These are phyloP conservation scores for Gossypium thurberi DNA, from an alignment of 345 rosid genomes.

Conservation along the genomic window DNA sequence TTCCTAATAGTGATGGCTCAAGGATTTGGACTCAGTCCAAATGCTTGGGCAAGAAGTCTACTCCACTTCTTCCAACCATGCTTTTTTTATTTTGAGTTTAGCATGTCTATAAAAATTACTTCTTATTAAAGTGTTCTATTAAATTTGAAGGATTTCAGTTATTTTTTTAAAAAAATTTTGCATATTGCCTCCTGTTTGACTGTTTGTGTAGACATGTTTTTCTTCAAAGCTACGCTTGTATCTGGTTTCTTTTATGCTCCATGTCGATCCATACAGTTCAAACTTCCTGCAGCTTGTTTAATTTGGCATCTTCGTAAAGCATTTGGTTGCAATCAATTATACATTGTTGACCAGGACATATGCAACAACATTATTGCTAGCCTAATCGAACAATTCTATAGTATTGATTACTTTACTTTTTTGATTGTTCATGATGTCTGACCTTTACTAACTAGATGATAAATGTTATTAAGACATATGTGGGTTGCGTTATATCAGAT, in stretches of 20 bases:
- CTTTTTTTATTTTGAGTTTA: background rate
- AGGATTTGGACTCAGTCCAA: no score
- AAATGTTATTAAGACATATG: background rate
- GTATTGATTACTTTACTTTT: background rate
- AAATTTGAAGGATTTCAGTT: background rate
- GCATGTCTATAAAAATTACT: background rate
- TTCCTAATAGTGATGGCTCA: no score
- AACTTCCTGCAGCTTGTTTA: background rate
- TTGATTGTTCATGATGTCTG: background rate
- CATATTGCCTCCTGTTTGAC: background rate
- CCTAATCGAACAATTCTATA: background rate
- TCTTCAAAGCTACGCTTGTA: background rate
- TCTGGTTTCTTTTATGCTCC: background rate
- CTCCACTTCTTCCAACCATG: no score
- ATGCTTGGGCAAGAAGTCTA: no score
- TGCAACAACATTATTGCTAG: background rate
- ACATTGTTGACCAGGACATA: background rate
- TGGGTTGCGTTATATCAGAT: background rate
- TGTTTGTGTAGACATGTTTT: no score
- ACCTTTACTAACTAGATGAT: background rate
- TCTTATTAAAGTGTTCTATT: background rate
- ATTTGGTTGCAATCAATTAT: background rate
- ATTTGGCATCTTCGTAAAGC: background rate
- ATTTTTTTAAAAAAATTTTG: background rate
- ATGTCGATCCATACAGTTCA: background rate